Evolutionary conservation across 208 protist species (phyloP).

Genomic region (Wallacemonas sp.): DNA sequence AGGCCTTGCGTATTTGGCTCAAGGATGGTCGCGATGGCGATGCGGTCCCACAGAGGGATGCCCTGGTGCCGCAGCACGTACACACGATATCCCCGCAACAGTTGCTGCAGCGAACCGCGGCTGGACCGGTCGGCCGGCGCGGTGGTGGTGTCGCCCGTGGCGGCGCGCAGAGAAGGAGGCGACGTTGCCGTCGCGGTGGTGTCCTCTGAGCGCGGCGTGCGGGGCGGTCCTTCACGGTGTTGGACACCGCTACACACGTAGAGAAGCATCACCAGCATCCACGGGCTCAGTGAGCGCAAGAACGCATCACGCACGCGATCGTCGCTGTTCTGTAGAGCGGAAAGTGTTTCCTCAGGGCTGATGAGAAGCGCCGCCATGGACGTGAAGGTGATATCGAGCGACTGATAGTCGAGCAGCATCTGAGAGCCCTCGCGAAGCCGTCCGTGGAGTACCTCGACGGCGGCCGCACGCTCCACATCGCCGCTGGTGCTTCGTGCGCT

Average conservation of each 20-base stretch:
- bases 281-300: constrained; percentile 55
- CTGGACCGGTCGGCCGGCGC: neutral
- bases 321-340: constrained; percentile 30
- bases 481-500: neutral
- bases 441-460: constrained; percentile 63
- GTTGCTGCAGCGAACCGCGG: neutral
- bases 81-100: neutral
- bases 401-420: constrained; percentile 38
- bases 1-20: constrained; percentile 37
- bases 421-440: constrained; percentile 27
- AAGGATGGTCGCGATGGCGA: constrained; percentile 64
- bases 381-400: constrained; percentile 37
- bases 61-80: constrained; percentile 20
- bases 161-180: too few relatives aligned
- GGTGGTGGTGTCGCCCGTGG: neutral
- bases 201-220: too few relatives aligned
- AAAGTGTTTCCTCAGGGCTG: constrained; percentile 20
- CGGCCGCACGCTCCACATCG: constrained; percentile 64
- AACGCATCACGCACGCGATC: constrained; percentile 50
- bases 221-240: neutral
- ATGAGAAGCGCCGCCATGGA: constrained; percentile 44
- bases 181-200: too few relatives aligned
- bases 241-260: constrained; percentile 22
- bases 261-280: constrained; percentile 64
- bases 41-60: constrained; percentile 73